These are phyloP conservation scores for Marasmius oreades DNA, from an alignment of 1,284 basidiomycete genomes.

Conservation along the genomic window DNA sequence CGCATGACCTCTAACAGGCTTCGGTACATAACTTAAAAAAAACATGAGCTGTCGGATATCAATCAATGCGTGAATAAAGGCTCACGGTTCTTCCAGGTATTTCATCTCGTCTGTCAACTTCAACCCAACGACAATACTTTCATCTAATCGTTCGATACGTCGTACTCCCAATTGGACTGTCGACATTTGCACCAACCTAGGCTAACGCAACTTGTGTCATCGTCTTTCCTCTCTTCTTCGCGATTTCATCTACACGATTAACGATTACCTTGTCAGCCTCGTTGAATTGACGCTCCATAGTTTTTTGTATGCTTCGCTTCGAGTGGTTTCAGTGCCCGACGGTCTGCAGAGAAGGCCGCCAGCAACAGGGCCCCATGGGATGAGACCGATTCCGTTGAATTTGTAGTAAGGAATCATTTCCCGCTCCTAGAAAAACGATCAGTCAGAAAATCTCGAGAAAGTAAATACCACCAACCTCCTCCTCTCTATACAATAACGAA, in stretches of 20 bases:
- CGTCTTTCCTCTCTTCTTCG: slow-evolving; percentile 23
- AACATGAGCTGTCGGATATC: too few relatives aligned
- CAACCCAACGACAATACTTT: slow-evolving; percentile 10
- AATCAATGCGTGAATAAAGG: not conserved
- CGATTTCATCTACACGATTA: slow-evolving; percentile 26
- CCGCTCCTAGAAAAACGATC: too few relatives aligned
- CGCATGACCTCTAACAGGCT: too few relatives aligned
- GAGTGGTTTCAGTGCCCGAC: slow-evolving; percentile 4
- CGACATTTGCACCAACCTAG: slow-evolving; percentile 24
- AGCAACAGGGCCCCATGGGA: slow-evolving; percentile 16
- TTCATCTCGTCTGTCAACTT: slow-evolving; percentile 11
- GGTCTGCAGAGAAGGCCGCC: slow-evolving; percentile 17
- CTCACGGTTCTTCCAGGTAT: slow-evolving; percentile 17
- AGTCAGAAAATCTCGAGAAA: too few relatives aligned
- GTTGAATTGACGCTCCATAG: not conserved
- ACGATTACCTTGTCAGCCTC: slow-evolving; percentile 23
- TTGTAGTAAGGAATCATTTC: slow-evolving; percentile 17
- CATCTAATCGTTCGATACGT: slow-evolving; percentile 12
- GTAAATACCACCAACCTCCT: slow-evolving; percentile 23
- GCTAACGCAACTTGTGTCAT: slow-evolving; percentile 28
- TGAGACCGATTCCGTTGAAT: slow-evolving; percentile 26
- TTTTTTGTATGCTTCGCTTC: slow-evolving; percentile 9
- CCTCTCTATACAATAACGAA: slow-evolving; percentile 36
- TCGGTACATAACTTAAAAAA: too few relatives aligned
- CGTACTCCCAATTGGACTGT: slow-evolving; percentile 23